Conservation (phyloP, 208 protist genomes). For the Leptomonas seymouri region DNA sequence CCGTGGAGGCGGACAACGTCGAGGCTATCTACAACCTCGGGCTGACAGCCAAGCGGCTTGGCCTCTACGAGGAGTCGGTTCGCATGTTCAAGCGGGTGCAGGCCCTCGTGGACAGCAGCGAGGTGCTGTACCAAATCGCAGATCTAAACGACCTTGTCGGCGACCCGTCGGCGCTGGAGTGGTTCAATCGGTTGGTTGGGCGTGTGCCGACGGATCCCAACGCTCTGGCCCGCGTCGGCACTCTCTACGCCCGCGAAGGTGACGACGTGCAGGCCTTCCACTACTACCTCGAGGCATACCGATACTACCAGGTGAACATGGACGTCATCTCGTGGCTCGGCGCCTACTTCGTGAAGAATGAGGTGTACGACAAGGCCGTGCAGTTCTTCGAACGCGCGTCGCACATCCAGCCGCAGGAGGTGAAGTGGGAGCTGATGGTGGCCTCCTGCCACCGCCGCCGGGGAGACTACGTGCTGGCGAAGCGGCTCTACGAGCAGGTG, state of each 20-base stretch:
- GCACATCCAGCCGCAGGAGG: slow-evolving; percentile 95
- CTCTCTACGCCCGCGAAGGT: slow-evolving; percentile 91
- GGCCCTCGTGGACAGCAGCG: slow-evolving; percentile 91
- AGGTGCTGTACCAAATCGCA: slow-evolving; percentile 96
- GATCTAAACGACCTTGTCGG: slow-evolving; percentile 91
- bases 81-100: slow-evolving; percentile 96
- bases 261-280: slow-evolving; percentile 95
- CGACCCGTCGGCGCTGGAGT: slow-evolving; percentile 71
- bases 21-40: slow-evolving; percentile 98
- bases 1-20: slow-evolving; percentile 96
- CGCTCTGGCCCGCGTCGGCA: slow-evolving; percentile 92
- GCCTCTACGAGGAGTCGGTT: slow-evolving; percentile 93
- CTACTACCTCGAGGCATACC: slow-evolving; percentile 96
- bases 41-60: slow-evolving; percentile 90
- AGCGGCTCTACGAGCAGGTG: slow-evolving; percentile 93
- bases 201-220: slow-evolving; percentile 95
- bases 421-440: slow-evolving; percentile 97
- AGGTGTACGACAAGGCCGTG: slow-evolving; percentile 97
- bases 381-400: slow-evolving; percentile 97
- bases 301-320: slow-evolving; percentile 97
- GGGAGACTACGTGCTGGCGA: slow-evolving; percentile 91
- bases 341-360: slow-evolving; percentile 96
- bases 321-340: slow-evolving; percentile 98
- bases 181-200: slow-evolving; percentile 87
- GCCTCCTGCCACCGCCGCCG: slow-evolving; percentile 95